A percentile compares a stretch with the other conserved stretches of the same genome.
Evolutionary conservation across 2,329 filamentous ascomycete genomes (phyloP).

Genomic region (Eurotiales sp.): DNA sequence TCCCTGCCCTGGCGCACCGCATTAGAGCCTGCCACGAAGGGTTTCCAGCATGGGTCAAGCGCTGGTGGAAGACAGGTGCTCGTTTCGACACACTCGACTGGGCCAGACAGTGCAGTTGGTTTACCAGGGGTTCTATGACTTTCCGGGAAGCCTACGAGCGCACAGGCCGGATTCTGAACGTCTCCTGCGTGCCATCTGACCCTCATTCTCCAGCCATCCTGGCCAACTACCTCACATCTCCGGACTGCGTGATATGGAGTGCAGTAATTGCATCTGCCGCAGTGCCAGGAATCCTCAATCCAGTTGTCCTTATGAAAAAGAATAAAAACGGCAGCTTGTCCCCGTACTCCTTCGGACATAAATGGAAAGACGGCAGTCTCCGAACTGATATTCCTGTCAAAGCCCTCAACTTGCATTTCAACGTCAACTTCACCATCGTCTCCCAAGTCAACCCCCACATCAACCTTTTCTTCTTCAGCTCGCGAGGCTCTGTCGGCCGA

Average conservation of each 20-base stretch:
- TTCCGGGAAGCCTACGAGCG: constrained; percentile 93
- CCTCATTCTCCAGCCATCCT: constrained; percentile 90
- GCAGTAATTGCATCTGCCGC: constrained; percentile 92
- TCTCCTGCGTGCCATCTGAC: constrained; percentile 92
- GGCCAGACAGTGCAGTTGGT: constrained; percentile 84
- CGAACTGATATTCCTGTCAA: constrained; percentile 94
- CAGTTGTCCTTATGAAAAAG: constrained; percentile 90
- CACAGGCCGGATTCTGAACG: constrained; percentile 90
- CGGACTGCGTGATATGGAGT: constrained; percentile 98
- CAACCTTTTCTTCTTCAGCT: constrained; percentile 98
- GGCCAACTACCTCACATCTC: constrained; percentile 90
- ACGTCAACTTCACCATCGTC: constrained; percentile 95
- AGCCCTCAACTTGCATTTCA: constrained; percentile 92
- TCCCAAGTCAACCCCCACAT: constrained; percentile 91
- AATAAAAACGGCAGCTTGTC: constrained; percentile 69
- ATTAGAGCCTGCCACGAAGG: constrained; percentile 84
- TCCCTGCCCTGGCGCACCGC: constrained; percentile 78
- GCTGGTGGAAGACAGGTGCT: constrained; percentile 91
- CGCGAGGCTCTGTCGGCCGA: constrained; percentile 82
- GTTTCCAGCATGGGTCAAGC: constrained; percentile 68
- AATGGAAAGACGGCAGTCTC: constrained; percentile 96
- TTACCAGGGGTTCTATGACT: constrained; percentile 83
- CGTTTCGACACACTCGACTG: constrained; percentile 92
- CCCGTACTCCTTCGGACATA: constrained; percentile 95
- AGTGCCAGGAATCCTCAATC: constrained; percentile 92